Evolutionary conservation across 2,329 filamentous ascomycete species (phyloP).

Genomic region (Microdochium bolleyi): DNA sequence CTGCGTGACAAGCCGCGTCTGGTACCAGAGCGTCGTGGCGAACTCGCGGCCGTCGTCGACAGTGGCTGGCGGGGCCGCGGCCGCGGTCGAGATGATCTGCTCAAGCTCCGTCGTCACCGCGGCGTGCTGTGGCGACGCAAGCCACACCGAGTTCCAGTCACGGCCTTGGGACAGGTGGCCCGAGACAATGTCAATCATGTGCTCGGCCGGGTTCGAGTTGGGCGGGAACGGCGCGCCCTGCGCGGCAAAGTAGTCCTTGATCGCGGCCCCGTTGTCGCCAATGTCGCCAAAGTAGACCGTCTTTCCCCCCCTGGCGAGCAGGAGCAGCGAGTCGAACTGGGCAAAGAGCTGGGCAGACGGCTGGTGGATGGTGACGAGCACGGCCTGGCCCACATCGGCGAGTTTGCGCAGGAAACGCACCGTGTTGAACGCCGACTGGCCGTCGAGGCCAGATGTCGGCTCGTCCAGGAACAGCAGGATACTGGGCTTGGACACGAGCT

Average conservation of each 20-base stretch:
- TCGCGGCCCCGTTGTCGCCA: slow-evolving; percentile 42
- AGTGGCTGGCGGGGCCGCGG: slow-evolving; percentile 29
- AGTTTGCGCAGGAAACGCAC: slow-evolving; percentile 60
- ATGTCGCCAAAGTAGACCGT: slow-evolving; percentile 63
- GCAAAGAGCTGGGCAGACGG: slow-evolving; percentile 60
- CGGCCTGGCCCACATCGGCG: slow-evolving; percentile 57
- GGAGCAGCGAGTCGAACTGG: slow-evolving; percentile 57
- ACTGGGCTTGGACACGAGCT: slow-evolving; percentile 53
- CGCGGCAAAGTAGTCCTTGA: slow-evolving; percentile 57
- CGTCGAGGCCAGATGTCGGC: slow-evolving; percentile 59
- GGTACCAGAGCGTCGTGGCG: slow-evolving; percentile 56
- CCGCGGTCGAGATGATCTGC: slow-evolving; percentile 47
- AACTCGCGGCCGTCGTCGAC: slow-evolving; percentile 57
- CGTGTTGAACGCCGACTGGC: slow-evolving; percentile 58
- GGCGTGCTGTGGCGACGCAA: slow-evolving; percentile 51
- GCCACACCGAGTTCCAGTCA: slow-evolving; percentile 67
- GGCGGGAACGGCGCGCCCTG: slow-evolving; percentile 55
- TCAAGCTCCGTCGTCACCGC: slow-evolving; percentile 55
- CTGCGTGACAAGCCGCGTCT: slow-evolving; percentile 54
- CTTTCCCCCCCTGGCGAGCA: slow-evolving; percentile 57
- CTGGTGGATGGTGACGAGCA: slow-evolving; percentile 64
- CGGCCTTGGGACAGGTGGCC: slow-evolving; percentile 34
- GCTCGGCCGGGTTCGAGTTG: slow-evolving; percentile 65
- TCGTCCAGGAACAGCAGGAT: slow-evolving; percentile 55
- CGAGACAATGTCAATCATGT: slow-evolving; percentile 59